Percentiles rank a stretch among this genome's conserved stretches.
These are phyloP conservation scores for Heliamphora exappendiculata DNA, from an alignment of 148 eudicot species.

Conservation along the genomic window DNA sequence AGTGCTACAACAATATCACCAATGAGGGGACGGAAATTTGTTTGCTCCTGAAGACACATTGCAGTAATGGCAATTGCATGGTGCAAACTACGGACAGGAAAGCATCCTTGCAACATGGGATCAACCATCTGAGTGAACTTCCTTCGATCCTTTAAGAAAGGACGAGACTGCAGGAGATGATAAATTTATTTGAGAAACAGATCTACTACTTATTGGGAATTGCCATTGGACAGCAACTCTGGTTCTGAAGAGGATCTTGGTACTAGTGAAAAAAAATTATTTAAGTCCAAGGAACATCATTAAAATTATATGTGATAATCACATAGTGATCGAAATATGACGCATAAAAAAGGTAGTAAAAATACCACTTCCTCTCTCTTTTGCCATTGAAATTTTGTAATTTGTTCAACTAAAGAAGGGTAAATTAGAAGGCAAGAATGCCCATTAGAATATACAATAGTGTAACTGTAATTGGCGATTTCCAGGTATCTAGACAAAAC, in stretches of 20 bases:
- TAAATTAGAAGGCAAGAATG: not conserved
- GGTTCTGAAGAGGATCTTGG: not conserved
- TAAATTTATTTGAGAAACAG: not conserved
- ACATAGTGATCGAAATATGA: no score
- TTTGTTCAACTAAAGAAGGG: not conserved
- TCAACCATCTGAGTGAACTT: constrained; percentile 50
- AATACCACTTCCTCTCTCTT: not conserved
- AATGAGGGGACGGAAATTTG: constrained; percentile 48
- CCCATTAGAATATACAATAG: not conserved
- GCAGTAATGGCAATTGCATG: constrained; percentile 47
- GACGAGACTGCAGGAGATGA: constrained; percentile 41
- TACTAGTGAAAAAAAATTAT: not conserved
- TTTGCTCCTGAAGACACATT: constrained; percentile 66
- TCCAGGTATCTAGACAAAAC: no score
- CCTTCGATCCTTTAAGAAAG: constrained; percentile 40
- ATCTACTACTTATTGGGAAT: not conserved
- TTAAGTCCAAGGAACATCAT: not conserved
- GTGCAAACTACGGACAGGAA: constrained; percentile 44
- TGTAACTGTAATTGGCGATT: no score
- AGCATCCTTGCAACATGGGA: constrained; percentile 47
- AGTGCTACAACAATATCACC: constrained; percentile 65
- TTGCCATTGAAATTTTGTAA: not conserved
- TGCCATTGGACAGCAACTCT: not conserved
- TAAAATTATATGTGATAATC: not conserved
- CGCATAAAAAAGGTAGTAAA: not conserved